Base-by-base conservation (phyloP, 1,284 basidiomycete genomes). In the Heterobasidion irregulare region DNA sequence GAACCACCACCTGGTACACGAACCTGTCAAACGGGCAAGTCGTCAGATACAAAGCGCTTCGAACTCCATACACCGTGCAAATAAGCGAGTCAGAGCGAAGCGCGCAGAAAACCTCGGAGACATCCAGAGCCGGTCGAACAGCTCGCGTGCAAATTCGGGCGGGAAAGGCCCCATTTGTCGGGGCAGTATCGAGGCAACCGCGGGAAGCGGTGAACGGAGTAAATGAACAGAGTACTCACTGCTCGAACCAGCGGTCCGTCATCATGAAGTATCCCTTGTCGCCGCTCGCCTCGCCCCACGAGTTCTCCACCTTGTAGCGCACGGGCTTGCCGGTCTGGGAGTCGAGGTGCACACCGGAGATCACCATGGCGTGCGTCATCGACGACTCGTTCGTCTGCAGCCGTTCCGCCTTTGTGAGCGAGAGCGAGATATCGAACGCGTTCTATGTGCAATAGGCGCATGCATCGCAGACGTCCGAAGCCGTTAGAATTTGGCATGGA, bases 321-420 rank as follows among this genome's bases (percentile, higher is more conserved):
- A 94, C 72, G 1, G 93, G 86, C 56, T 82, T 83, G 50, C 92
- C 92, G 0, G 72, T 70, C 36, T 73, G 73, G 13, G 72, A 65
- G 65, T 94, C 91, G 54, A 97, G 73, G 67, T 96, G 93, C n/a
- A 94, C 93, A 18, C 83, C 94, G 18, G 89, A 87, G 65, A 97
- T 94, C 52, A 94, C 92, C 92, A 94, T 94, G 4, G 92, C 92
- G 67, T 95, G 93, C 1, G 92, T 94, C 91, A 95, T 95, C 18
- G 85, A 72, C 8, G 86, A 89, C 65, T 98, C 94, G 55, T 84
- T 84, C 32, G 84, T 84, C 64, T 85, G 78, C 46, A 98, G 77
- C 12, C 95, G 81, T 65, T 97, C 81, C 0, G 92, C 90, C 71
- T 98, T 98, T 62, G 80, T 84, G 64, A 87, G 72, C 6, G 74